These are phyloP conservation scores for Neocatenulostroma microsporum DNA, from an alignment of 2,329 filamentous ascomycete species.

Conservation along the genomic window DNA sequence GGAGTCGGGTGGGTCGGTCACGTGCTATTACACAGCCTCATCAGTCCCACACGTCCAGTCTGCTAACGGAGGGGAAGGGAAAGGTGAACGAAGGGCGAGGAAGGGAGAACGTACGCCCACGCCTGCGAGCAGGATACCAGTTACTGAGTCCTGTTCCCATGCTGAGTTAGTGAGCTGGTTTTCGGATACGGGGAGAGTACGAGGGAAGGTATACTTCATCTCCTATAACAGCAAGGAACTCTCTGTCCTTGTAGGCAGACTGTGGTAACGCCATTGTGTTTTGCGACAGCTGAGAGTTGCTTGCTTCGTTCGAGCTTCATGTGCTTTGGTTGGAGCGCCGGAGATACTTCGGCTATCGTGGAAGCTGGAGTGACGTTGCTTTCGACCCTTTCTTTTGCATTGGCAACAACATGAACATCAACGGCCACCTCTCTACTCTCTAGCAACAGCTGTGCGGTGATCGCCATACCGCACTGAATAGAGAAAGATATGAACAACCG, in stretches of 20 bases:
- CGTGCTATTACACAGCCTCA: conserved; percentile 56
- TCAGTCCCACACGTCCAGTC: background rate
- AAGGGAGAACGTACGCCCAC: conserved; percentile 63
- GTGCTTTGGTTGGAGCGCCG: too few relatives aligned
- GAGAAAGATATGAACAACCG: too few relatives aligned
- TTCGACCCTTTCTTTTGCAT: too few relatives aligned
- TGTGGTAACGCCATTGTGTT: conserved; percentile 50
- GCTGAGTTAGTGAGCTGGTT: conserved; percentile 15
- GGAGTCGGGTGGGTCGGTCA: conserved; percentile 76
- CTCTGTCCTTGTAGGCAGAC: conserved; percentile 65
- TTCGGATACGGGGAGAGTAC: conserved; percentile 14
- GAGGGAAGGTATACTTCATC: conserved; percentile 61
- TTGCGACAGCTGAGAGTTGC: too few relatives aligned
- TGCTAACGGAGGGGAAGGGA: background rate
- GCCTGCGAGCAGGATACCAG: conserved; percentile 86
- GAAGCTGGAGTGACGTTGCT: too few relatives aligned
- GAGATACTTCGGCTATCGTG: too few relatives aligned
- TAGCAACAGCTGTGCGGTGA: too few relatives aligned
- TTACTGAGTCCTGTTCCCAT: conserved; percentile 89
- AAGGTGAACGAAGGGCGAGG: background rate
- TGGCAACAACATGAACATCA: too few relatives aligned
- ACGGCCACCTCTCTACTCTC: too few relatives aligned
- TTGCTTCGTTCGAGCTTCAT: too few relatives aligned
- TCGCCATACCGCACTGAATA: too few relatives aligned
- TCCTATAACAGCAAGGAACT: conserved; percentile 95